Evolutionary conservation across 192 early-diverging fungal species (phyloP), one percentile per base, ranked within the genome.

Genomic region (Gigaspora rosea): DNA sequence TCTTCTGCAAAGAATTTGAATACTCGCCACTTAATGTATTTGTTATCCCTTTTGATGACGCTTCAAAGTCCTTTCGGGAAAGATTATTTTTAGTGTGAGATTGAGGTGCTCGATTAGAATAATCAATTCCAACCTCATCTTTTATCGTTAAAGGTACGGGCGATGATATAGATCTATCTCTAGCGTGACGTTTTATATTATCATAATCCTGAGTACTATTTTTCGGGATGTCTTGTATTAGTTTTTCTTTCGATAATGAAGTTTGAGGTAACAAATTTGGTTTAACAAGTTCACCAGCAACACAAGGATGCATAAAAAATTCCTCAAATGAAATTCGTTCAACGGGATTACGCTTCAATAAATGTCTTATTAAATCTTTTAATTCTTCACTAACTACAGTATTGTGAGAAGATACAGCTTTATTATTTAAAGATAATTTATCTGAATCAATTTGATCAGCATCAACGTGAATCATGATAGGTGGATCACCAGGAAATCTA

Each of bases 321-420:
- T 95, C 94, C 64, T 95, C 95, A 81, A 99, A 98, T 0, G 89
- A 87, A 72, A 99, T 95, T 47, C 98, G 87, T 79, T 98, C 96
- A 0, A 86, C 81, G 0, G 98, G 97, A 62, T 93, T 94, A 64
- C 93, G 87, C 76, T 93, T 95, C 27, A 99, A 83, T 27, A 99
- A 82, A 62, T 90, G 84, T 63, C 93, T 84, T 47, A 98, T 92
- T 50, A 99, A 73, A 79, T 94, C 91, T 77, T 95, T 93, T 51
- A 96, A 76, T 69, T 96, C 94, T 3, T 90, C 90, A 46, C 86
- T 84, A 16, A 92, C 85, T 13, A 84, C 79, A 4, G 63, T 78
- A 46, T 15, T 32, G 63, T 66, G 22, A 27, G 27, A 18, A 56
- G 56, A 27, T 27, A 27, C 27, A 27, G 1, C 27, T 27, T 27